Conservation (phyloP, 768 basidiomycete genomes). For the Hypholoma fasciculare region DNA sequence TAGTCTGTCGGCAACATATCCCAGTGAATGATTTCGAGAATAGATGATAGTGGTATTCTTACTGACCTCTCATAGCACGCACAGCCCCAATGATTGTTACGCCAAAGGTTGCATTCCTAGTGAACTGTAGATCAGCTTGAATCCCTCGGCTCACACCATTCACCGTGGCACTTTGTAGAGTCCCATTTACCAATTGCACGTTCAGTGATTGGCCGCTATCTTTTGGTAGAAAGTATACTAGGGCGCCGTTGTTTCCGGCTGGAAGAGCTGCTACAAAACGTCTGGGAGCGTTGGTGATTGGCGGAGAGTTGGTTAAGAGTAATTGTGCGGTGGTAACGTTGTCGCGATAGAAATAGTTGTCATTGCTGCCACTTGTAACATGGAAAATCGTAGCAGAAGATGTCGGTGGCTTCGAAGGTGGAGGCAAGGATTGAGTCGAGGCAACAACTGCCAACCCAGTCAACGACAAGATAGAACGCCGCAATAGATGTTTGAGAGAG, state of each 20-base stretch:
- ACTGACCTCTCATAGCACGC: conserved; percentile 37
- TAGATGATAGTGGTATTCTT: not conserved
- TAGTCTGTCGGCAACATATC: conserved; percentile 29
- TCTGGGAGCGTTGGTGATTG: conserved; percentile 22
- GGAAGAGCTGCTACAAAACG: conserved; percentile 43
- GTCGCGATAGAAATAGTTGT: conserved; percentile 43
- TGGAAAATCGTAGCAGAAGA: conserved; percentile 21
- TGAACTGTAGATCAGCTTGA: conserved; percentile 34
- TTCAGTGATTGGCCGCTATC: conserved; percentile 5
- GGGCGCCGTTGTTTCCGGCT: conserved; percentile 42
- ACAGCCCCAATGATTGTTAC: conserved; percentile 44
- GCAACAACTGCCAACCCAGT: not conserved
- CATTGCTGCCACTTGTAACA: conserved; percentile 37
- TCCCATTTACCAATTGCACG: conserved; percentile 21
- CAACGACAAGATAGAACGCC: not conserved
- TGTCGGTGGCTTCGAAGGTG: not conserved
- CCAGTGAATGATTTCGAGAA: not conserved
- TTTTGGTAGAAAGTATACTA: conserved; percentile 40
- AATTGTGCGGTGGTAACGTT: conserved; percentile 39
- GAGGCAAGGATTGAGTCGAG: not conserved
- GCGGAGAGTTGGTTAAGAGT: conserved; percentile 30
- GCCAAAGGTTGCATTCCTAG: conserved; percentile 34
- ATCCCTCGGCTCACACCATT: conserved; percentile 33
- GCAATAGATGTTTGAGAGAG: not conserved
- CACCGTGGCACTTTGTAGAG: conserved; percentile 16